These are phyloP conservation scores for Phytophthora meadii DNA, from an alignment of 352 stramenopile genomes.

Conservation along the genomic window DNA sequence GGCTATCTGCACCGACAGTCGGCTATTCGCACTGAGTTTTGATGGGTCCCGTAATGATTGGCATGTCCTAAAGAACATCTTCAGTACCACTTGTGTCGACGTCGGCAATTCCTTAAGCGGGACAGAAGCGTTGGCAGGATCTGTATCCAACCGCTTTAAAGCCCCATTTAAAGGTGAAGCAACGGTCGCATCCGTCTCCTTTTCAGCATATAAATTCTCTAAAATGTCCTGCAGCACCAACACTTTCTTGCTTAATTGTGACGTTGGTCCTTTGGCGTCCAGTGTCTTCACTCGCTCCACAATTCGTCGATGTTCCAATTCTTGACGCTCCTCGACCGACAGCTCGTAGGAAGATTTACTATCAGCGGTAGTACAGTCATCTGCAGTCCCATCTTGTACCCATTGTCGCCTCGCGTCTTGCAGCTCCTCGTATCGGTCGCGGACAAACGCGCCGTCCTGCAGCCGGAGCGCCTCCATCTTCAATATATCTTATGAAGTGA, in stretches of 20 bases:
- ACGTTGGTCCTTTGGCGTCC: constrained; percentile 31
- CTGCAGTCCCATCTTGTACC: background rate
- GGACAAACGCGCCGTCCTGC: constrained; percentile 51
- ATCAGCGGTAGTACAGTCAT: background rate
- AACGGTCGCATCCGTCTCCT: constrained; percentile 13
- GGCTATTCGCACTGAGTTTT: constrained; percentile 30
- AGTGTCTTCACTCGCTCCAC: constrained; percentile 32
- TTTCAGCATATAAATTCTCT: constrained; percentile 28
- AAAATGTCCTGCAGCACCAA: constrained; percentile 42
- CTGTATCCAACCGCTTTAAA: constrained; percentile 9
- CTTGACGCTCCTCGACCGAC: constrained; percentile 10
- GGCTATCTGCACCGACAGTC: constrained; percentile 57
- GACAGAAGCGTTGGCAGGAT: constrained; percentile 16
- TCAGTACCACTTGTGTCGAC: constrained; percentile 65
- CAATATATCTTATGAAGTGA: constrained; percentile 22
- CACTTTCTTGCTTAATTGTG: constrained; percentile 50
- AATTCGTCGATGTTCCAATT: constrained; percentile 25
- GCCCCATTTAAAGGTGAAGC: constrained; percentile 25
- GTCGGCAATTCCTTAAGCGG: constrained; percentile 55
- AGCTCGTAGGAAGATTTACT: constrained; percentile 4
- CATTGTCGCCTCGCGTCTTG: constrained; percentile 17
- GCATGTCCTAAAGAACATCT: constrained; percentile 77
- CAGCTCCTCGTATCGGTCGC: constrained; percentile 54
- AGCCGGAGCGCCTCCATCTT: constrained; percentile 72
- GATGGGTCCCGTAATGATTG: constrained; percentile 48